Base-by-base conservation (phyloP, 495 filamentous ascomycete species). In the Lophium mytilinum region DNA sequence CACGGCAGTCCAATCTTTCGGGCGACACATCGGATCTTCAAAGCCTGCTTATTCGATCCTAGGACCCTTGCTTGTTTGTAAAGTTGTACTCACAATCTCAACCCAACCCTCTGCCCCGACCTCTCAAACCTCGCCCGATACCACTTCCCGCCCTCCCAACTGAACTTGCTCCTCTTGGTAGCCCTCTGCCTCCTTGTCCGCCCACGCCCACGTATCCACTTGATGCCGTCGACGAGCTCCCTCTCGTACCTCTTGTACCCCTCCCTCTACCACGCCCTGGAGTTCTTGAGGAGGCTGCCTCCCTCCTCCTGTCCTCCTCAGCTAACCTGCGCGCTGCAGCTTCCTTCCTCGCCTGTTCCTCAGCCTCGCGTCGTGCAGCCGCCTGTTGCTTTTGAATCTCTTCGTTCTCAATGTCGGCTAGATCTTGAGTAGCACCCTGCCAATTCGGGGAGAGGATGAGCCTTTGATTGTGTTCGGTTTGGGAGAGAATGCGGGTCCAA, bases 381-480 rank as follows among this genome's bases (percentile, higher is more conserved):
- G 86, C 89, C 64, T 87, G 84, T 64, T 83, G 83, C 65, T 80
- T 83, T 48, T 80, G 71, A 1, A 80, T 65, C 5, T 80, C 79
- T 65, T 96, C 93, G 53, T 82, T 83, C 67, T 97, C 91, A 40
- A 86, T 78, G 47, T 96, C 88, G 45, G 80, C 77, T 5, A 94
- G 72, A 73, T 98, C 93, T 68, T 89, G 81, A 6, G 78, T 86
- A 9, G 90, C 87, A 48, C 93, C 93, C 58, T 93, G 84, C 93
- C 93, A 98, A 48, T 83, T 75, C 1, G 87, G 86, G 61, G 92
- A 88, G 37, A 96, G 80, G 30, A 98, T 86, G 43, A 97, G 73
- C 4, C 93, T 84, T 66, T 97, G 90, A 65, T 94, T 97, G 69
- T 98, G 91, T 72, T 98, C 93, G 0, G 93, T 96, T 68, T 96